phyloP scores from a whole-genome alignment of 495 filamentous ascomycete genomes.

The Daldinia bambusicola region DNA sequence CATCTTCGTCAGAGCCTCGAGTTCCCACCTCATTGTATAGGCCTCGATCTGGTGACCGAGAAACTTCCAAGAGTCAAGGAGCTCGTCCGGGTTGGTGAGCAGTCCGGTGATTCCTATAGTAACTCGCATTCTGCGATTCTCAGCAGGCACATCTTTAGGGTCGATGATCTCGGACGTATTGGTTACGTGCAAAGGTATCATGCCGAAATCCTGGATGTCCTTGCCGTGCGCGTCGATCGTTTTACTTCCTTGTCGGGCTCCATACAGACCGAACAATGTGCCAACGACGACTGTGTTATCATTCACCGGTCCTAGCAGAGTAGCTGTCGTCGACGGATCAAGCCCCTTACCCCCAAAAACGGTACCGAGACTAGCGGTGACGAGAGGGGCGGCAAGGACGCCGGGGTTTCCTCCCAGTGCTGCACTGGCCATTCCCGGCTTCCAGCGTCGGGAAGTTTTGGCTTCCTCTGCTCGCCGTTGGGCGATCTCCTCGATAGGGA shows the following conservation, averaged over 20 bases:
- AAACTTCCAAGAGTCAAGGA: slow-evolving; percentile 78
- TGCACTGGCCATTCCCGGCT: slow-evolving; percentile 78
- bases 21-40: slow-evolving; percentile 87
- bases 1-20: slow-evolving; percentile 78
- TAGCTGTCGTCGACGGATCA: slow-evolving; percentile 72
- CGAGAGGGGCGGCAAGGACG: slow-evolving; percentile 81
- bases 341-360: slow-evolving; percentile 85
- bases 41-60: slow-evolving; percentile 76
- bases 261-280: slow-evolving; percentile 88
- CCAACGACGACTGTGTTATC: slow-evolving; percentile 82
- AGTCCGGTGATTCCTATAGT: slow-evolving; percentile 87
- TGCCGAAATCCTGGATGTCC: slow-evolving; percentile 89
- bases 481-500: slow-evolving; percentile 73
- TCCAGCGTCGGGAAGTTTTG: slow-evolving; percentile 75
- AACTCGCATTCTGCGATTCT: slow-evolving; percentile 75
- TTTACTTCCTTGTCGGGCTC: slow-evolving; percentile 81
- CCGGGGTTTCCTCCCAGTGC: slow-evolving; percentile 78
- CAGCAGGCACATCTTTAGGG: slow-evolving; percentile 53
- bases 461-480: slow-evolving; percentile 75
- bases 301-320: slow-evolving; percentile 80
- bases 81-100: slow-evolving; percentile 75
- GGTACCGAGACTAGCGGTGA: slow-evolving; percentile 83
- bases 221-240: slow-evolving; percentile 89
- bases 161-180: slow-evolving; percentile 48
- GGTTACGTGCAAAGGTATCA: slow-evolving; percentile 74